These are phyloP conservation scores for Punica granatum DNA, from an alignment of 345 rosid genomes.

Conservation along the genomic window DNA sequence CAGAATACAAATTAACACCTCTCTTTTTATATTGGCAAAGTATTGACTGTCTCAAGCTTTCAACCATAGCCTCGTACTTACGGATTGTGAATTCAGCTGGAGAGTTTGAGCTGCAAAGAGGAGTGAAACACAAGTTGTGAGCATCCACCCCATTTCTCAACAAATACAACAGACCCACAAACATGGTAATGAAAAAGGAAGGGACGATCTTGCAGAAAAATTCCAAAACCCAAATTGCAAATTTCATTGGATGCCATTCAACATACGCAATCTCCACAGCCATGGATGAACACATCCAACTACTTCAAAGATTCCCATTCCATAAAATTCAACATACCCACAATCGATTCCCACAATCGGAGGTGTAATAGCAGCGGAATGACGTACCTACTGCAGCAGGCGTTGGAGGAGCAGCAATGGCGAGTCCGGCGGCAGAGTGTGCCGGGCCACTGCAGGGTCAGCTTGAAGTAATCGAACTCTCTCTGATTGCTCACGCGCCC, in stretches of 20 bases:
- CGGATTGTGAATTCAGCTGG: constrained; percentile 86
- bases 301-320: background rate
- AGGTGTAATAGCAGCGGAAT: background rate
- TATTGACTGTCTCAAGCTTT: background rate
- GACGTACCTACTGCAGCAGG: constrained; percentile 70
- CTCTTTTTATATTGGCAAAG: background rate
- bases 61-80: constrained; percentile 32
- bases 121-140: constrained; percentile 8
- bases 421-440: constrained; percentile 61
- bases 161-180: background rate
- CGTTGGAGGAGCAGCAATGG: constrained; percentile 81
- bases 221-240: background rate
- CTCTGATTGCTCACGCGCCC: constrained; percentile 29
- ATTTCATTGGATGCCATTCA: background rate
- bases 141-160: constrained; percentile 6
- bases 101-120: constrained; percentile 44
- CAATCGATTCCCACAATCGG: background rate
- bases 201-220: background rate
- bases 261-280: background rate
- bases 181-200: background rate
- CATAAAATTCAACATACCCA: background rate
- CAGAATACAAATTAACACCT: background rate
- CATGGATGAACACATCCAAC: background rate
- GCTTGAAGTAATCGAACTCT: constrained; percentile 88
- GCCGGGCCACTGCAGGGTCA: constrained; percentile 85